phyloP scores from a whole-genome alignment of 495 filamentous ascomycete species.

The Penicillium verhagenii region DNA sequence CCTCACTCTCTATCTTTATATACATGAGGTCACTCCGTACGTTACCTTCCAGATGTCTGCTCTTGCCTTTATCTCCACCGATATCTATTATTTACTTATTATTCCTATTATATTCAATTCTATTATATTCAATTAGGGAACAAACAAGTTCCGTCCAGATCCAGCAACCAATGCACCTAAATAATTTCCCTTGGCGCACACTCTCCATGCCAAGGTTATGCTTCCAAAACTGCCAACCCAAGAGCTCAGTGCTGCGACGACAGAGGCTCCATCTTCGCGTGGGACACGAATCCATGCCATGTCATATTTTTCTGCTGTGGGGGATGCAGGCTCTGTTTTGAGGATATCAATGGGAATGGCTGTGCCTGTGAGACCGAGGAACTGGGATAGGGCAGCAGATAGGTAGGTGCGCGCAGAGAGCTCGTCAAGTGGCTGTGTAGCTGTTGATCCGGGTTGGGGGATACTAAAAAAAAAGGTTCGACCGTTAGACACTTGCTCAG shows the following conservation, averaged over 20 bases:
- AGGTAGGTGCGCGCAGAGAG: conserved; percentile 74
- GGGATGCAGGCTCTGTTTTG: conserved; percentile 44
- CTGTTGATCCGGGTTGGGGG: conserved; percentile 27
- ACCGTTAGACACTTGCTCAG: too few relatives aligned
- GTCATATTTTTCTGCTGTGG: conserved; percentile 9
- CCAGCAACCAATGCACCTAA: conserved; percentile 46
- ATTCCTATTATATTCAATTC: too few relatives aligned
- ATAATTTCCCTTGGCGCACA: conserved; percentile 56
- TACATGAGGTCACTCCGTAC: too few relatives aligned
- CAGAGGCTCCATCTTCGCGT: conserved; percentile 59
- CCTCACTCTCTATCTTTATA: too few relatives aligned
- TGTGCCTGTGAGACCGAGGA: conserved; percentile 74
- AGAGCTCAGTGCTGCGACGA: conserved; percentile 67
- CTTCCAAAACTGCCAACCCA: conserved; percentile 50
- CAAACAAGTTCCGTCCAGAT: conserved; percentile 46
- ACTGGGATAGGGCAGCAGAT: conserved; percentile 70
- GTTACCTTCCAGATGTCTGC: too few relatives aligned
- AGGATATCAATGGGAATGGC: conserved; percentile 81
- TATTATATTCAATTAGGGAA: conserved; percentile 21
- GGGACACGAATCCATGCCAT: conserved; percentile 77
- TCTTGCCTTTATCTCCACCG: too few relatives aligned
- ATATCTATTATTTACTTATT: too few relatives aligned
- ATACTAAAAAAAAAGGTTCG: conserved; percentile 20
- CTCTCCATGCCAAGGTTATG: conserved; percentile 53
- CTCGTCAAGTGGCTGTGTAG: conserved; percentile 56